These are phyloP conservation scores for Pyrus communis DNA, from an alignment of 306 rosid genomes.

Conservation along the genomic window DNA sequence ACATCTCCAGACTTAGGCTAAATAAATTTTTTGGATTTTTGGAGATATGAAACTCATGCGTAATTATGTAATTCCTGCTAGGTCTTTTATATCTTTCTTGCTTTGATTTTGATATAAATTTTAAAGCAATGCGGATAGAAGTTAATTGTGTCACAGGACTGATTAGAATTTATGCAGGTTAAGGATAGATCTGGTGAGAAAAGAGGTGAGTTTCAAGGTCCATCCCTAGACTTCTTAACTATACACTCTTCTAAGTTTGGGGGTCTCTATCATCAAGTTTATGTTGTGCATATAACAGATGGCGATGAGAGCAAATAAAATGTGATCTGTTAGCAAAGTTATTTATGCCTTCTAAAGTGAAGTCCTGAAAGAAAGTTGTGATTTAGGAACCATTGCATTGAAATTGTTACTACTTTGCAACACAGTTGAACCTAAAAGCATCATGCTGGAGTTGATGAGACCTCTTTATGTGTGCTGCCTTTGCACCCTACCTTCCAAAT, in stretches of 20 bases:
- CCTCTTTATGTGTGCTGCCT: neutral
- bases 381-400: neutral
- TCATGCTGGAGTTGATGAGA: neutral
- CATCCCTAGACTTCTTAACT: constrained; percentile 5
- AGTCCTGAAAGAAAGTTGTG: neutral
- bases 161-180: constrained; percentile 42
- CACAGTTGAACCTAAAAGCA: neutral
- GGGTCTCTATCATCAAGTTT: neutral
- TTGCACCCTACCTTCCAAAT: neutral
- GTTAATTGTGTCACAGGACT: neutral
- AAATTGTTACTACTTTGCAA: neutral
- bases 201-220: constrained; percentile 38
- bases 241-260: neutral
- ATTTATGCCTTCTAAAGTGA: neutral
- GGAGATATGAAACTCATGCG: neutral
- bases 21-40: neutral
- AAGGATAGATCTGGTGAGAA: constrained; percentile 21
- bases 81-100: neutral
- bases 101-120: neutral
- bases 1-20: neutral
- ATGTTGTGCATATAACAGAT: neutral
- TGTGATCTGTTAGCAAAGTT: neutral
- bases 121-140: neutral
- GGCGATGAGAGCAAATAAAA: neutral
- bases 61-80: neutral